Percentiles rank a stretch among this genome's conserved stretches.
Conservation (phyloP, 2,329 filamentous ascomycete species). For the Talaromyces sp. region DNA sequence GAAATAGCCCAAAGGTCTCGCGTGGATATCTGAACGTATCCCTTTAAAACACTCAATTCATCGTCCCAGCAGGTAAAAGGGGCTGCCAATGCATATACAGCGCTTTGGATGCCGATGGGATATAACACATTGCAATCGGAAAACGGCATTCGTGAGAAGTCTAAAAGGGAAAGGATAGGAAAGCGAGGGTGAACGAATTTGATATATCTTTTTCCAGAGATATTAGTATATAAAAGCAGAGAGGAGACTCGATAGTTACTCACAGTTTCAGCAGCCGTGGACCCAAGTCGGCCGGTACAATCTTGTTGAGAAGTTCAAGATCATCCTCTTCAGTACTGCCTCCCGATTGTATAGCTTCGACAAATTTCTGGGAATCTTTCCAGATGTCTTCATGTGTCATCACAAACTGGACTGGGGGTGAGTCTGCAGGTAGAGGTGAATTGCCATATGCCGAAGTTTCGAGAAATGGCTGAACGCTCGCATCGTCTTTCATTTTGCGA, state of each 20-base stretch:
- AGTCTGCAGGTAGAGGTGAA: not conserved
- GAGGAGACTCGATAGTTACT: not conserved
- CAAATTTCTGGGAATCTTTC: conserved; percentile 1
- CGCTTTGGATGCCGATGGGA: conserved; percentile 8
- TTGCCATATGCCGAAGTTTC: not conserved
- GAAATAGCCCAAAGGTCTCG: conserved; percentile 4
- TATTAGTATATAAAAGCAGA: not conserved
- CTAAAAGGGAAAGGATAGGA: conserved; percentile 4
- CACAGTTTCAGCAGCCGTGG: conserved; percentile 4
- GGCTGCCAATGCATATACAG: not conserved
- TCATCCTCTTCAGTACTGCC: not conserved
- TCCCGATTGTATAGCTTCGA: not conserved
- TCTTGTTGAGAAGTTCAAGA: not conserved
- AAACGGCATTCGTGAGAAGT: conserved; percentile 2
- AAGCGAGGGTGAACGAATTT: conserved; percentile 12
- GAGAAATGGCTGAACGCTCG: not conserved
- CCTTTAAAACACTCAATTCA: conserved; percentile 4
- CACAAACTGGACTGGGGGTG: not conserved
- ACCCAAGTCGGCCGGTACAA: conserved; percentile 7
- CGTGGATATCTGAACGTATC: not conserved
- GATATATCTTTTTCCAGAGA: not conserved
- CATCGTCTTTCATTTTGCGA: conserved; percentile 9
- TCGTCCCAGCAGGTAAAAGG: conserved; percentile 6
- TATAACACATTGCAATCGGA: not conserved
- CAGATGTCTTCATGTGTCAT: conserved; percentile 12